Base-by-base conservation (phyloP, 2,329 filamentous ascomycete genomes). In the Tolypocladium guangdongense region DNA sequence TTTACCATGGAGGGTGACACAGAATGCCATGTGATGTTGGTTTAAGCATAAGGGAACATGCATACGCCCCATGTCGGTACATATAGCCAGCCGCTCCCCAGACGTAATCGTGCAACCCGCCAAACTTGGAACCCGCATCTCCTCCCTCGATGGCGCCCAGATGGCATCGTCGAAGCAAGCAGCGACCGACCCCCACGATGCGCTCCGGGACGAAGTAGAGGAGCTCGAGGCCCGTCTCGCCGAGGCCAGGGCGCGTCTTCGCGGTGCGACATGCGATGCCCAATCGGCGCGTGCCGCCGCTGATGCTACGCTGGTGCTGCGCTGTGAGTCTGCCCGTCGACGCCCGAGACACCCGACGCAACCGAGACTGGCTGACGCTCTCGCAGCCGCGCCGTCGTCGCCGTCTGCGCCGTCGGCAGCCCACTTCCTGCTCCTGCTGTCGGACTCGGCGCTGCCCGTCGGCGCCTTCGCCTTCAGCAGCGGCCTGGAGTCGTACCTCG, bases 401-500 rank as follows among this genome's bases (percentile, higher is more conserved):
- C 33, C 53, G 8, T n/a, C n/a, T n/a, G 36, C 57, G 30, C 50
- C 57, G 32, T 60, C 63, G 12, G 51, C 67, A 8, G 64, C 64
- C 35, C 88, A 92, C 68, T 84, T 86, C 59, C 80, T 90, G 38
- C 80, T 92, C 35, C 77, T 93, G 4, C 82, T 92, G 49, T 82
- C 88, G 49, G 88, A 93, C 73, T 91, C 88, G 1, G 87, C 87
- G 16, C 80, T 93, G 2, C 88, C 88, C 1, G 77, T 93, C 0
- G 88, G 88, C 54, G 89, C 88, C n/a, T 93, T 93, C 71, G 88
- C 88, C 62, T 93, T 92, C 73, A 88, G 84, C 73, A 87, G 82
- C 60, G 88, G 88, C 3, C 78, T 93, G 18, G 88, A 93, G 71
- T 92, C 88, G 41, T 92, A 86, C 67, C 81, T 91, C 20, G 84